phyloP scores from a whole-genome alignment of 768 basidiomycete species.

The Hysterangium stoloniferum region DNA sequence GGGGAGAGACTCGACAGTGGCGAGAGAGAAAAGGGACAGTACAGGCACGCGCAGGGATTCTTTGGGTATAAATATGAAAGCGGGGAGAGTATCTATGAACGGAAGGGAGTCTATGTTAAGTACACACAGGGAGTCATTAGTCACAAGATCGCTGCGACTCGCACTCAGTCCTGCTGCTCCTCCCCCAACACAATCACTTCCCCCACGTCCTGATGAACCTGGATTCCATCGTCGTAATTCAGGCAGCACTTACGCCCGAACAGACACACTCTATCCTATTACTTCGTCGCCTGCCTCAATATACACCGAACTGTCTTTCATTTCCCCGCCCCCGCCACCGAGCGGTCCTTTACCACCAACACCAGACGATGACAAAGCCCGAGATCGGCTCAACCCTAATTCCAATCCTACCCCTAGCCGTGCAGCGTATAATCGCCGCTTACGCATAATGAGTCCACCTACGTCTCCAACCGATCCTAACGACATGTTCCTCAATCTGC shows the following conservation, averaged over 20 bases:
- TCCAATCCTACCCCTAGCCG: conserved; percentile 13
- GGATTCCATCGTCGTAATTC: conserved; percentile 18
- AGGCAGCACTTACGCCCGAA: conserved; percentile 17
- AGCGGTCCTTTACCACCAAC: conserved; percentile 31
- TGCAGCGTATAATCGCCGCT: conserved; percentile 38
- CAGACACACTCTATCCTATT: conserved; percentile 30
- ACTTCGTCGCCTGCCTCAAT: conserved; percentile 40
- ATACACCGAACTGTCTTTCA: conserved; percentile 22
- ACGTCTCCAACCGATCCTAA: conserved; percentile 38
- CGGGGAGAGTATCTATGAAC: too few species aligned
- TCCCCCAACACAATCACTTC: conserved; percentile 51
- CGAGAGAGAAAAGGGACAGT: too few species aligned
- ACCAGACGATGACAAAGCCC: conserved; percentile 23
- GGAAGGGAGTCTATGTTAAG: too few species aligned
- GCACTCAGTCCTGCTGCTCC: conserved; percentile 58
- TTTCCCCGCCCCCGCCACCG: conserved; percentile 36
- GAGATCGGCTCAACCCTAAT: neutral
- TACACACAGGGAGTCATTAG: conserved; percentile 41
- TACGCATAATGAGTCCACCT: conserved; percentile 63
- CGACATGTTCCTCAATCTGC: conserved; percentile 51
- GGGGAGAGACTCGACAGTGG: neutral
- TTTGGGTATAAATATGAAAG: too few species aligned
- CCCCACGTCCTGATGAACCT: conserved; percentile 60
- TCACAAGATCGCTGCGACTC: conserved; percentile 48
- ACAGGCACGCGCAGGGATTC: too few species aligned